Base-by-base conservation (phyloP, 805 yeast species). In the Kurtzmaniella cleridarum region DNA sequence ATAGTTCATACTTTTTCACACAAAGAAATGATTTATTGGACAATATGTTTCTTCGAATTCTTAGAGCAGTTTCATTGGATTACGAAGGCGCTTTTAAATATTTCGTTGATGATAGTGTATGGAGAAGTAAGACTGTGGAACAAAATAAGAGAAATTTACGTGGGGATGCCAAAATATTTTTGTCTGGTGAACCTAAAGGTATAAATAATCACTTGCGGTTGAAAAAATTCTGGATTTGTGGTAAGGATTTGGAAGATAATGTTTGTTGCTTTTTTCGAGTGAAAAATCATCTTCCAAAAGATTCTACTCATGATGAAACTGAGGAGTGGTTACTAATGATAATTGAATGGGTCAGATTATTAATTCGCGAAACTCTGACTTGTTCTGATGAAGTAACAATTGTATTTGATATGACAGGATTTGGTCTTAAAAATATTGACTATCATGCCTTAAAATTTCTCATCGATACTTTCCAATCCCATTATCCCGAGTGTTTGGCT, bases 401-500 rank as follows among this genome's bases (percentile, higher is more conserved):
- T 38, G 61, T 89, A 30, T 89, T 89, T 55, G 96, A 90, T 55
- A 62, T 89, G 51, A 66, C 81, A 7, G 93, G 80, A 5, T 89
- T 90, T 54, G 73, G 89, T 8, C 73, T 86, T 70, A 72, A 86
- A 39, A 89, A 88, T 57, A 90, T 93, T 86, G 98, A 90, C 63
- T 84, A 87, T 54, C 73, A 76, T 3, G 89, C 96, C 2, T 89
- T 91, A 39, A 87, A 86, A 62, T 90, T 85, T 61, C 75, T 91
- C 64, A 79, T 87, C 43, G 72, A 77, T 36, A 81, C 88, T 43
- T 88, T 91, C 60, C 96, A 90, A 67, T 91, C 93, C 0, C 95
- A 90, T 57, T 91, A 89, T 57, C 98, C 98, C 1, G 97, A 91
- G 60, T 81, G 87, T 29, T 71, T 90, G 43, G 96, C 95, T 10